Base-by-base conservation (phyloP, 495 filamentous ascomycete genomes). In the Aspergillus baeticus region DNA sequence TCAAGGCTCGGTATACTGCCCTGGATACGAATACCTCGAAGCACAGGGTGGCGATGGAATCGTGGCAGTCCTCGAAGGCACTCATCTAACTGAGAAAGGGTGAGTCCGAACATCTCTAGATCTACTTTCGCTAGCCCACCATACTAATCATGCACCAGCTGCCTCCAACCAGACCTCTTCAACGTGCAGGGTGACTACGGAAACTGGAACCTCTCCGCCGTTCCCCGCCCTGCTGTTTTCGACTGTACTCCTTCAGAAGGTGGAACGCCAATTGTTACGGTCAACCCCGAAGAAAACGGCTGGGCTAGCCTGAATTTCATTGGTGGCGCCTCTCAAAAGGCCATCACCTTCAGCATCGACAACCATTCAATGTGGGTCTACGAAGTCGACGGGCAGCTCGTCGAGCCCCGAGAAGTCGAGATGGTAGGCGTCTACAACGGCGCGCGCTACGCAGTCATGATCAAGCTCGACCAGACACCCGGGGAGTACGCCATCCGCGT, bases 281-380 rank as follows among this genome's bases (percentile, higher is more conserved):
- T 78, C 7, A 60, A 77, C n/a, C 48, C 66, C 18, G 20, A 10
- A 46, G 47, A 0, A 23, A 64, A 21, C 47, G 55, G 60, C 22
- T 84, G 79, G 77, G 63, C 69, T 5, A 78, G 77, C 41, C 62
- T 83, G 14, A 78, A 81, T 22, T 66, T 82, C 37, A 74, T 84
- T 55, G 69, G 68, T 42, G 63, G 75, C 5, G 67, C 73, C 1
- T 62, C 65, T 21, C 48, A 77, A 11, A 69, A 76, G 22, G 68
- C 63, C 3, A 57, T 70, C 3, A 54, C 58, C 0, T 68, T 81
- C 36, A 78, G 77, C 10, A 68, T 77, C n/a, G 72, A 77, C 52
- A 62, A 73, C 29, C 74, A 77, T 41, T 63, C 66, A 0, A 69
- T 77, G 68, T 70, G 58, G 35, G 55, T 77, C n/a, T 77, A 77